These are phyloP conservation scores for Thelonectria rubi DNA, from an alignment of 2,329 filamentous ascomycete genomes.

Conservation along the genomic window DNA sequence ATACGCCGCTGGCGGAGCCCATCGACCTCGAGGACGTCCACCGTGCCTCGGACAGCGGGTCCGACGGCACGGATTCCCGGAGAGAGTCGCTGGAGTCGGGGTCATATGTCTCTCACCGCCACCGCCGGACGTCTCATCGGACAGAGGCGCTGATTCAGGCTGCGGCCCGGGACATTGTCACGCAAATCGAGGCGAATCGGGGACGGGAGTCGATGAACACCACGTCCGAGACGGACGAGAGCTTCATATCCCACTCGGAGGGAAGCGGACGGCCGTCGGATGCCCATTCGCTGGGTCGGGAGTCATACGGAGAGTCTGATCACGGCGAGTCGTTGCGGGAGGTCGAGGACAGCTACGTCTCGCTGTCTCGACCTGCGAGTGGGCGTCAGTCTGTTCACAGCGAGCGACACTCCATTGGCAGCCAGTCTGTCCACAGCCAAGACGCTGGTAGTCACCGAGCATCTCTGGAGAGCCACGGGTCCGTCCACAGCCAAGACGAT, in stretches of 20 bases:
- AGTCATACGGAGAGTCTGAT: neutral
- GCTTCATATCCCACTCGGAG: slow-evolving; percentile 41
- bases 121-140: slow-evolving; percentile 52
- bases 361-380: neutral
- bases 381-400: neutral
- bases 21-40: slow-evolving; percentile 25
- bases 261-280: slow-evolving; percentile 3
- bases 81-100: slow-evolving; percentile 34
- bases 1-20: slow-evolving; percentile 14
- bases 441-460: neutral
- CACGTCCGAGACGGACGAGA: slow-evolving; percentile 33
- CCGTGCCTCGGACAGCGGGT: slow-evolving; percentile 27
- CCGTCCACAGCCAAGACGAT: neutral
- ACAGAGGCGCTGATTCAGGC: slow-evolving; percentile 64
- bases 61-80: slow-evolving; percentile 32
- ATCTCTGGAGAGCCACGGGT: slow-evolving; percentile 4
- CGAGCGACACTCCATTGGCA: no score
- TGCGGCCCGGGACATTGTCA: slow-evolving; percentile 61
- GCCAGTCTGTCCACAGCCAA: neutral
- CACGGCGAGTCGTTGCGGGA: neutral
- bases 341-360: neutral
- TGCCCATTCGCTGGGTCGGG: neutral
- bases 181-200: slow-evolving; percentile 51
- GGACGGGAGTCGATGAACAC: slow-evolving; percentile 40
- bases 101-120: slow-evolving; percentile 41